Evolutionary conservation across 139 green algal genomes (phyloP).

Genomic region (Tetraselmis striata): DNA sequence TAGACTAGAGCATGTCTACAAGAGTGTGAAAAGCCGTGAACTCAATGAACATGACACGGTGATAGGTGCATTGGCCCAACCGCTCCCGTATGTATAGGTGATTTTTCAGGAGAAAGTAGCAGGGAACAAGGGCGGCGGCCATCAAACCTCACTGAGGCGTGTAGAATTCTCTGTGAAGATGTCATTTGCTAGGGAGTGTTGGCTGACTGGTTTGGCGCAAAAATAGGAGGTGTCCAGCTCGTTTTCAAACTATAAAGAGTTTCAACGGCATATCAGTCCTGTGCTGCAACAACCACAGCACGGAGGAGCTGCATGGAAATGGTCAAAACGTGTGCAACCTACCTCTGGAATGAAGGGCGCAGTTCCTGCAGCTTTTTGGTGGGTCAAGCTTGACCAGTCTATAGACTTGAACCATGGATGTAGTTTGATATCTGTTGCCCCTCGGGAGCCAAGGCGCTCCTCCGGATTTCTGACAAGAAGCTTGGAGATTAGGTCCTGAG

Average conservation of each 20-base stretch:
- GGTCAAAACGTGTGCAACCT: neutral
- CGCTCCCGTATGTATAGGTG: neutral
- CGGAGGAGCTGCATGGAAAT: neutral
- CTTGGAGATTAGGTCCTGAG: constrained; percentile 73
- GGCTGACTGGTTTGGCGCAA: constrained; percentile 17
- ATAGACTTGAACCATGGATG: constrained; percentile 76
- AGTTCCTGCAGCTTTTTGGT: constrained; percentile 49
- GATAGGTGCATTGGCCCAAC: too few relatives aligned
- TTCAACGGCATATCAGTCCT: too few relatives aligned
- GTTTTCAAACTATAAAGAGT: constrained; percentile 21
- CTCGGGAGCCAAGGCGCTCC: constrained; percentile 59
- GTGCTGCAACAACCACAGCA: neutral
- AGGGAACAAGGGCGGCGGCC: too few relatives aligned
- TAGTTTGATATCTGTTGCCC: constrained; percentile 70
- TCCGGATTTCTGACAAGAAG: constrained; percentile 61
- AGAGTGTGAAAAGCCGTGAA: neutral
- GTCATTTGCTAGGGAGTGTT: constrained; percentile 41
- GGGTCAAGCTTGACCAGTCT: constrained; percentile 64
- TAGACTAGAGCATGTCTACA: too few relatives aligned
- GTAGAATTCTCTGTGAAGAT: constrained; percentile 7
- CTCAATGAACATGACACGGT: too few relatives aligned
- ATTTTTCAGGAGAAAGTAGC: too few relatives aligned
- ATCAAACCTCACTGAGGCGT: neutral
- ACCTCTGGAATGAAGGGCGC: constrained; percentile 55
- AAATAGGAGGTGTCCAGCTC: constrained; percentile 74